Evolutionary conservation across 2,329 filamentous ascomycete species (phyloP).

Genomic region (Rutstroemia sp.): DNA sequence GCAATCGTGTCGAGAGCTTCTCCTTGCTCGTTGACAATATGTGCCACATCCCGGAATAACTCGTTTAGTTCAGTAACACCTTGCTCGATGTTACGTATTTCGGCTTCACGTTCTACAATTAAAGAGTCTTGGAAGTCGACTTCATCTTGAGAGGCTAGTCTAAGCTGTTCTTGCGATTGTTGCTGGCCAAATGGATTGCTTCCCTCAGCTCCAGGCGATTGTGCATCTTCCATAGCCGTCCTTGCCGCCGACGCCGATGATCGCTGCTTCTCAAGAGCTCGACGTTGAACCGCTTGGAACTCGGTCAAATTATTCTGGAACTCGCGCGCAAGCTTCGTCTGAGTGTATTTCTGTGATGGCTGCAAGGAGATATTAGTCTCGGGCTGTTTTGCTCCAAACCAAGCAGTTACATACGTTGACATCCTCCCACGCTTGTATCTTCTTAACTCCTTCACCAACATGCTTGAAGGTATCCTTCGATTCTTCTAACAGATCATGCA

Average conservation of each 20-base stretch:
- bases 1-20: conserved; percentile 80
- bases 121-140: conserved; percentile 96
- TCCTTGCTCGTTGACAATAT: conserved; percentile 93
- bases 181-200: conserved; percentile 40
- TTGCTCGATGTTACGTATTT: conserved; percentile 97
- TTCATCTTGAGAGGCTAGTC: conserved; percentile 83
- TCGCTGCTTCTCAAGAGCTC: conserved; percentile 86
- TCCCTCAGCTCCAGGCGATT: conserved; percentile 31
- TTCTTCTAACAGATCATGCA: conserved; percentile 81
- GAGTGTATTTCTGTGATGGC: conserved; percentile 94
- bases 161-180: conserved; percentile 68
- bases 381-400: conserved; percentile 9
- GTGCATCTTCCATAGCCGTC: conserved; percentile 62
- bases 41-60: conserved; percentile 93
- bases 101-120: conserved; percentile 91
- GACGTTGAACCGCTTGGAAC: conserved; percentile 86
- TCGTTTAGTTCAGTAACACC: conserved; percentile 94
- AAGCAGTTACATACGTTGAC: conserved; percentile 53
- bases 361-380: conserved; percentile 31
- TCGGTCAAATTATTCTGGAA: conserved; percentile 84
- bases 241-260: conserved; percentile 78
- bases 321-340: conserved; percentile 89
- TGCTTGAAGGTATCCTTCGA: conserved; percentile 82
- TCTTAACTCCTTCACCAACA: conserved; percentile 89
- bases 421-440: conserved; percentile 79